These are phyloP conservation scores for Mycena sanguinolenta DNA, from an alignment of 768 basidiomycete genomes.

Conservation along the genomic window DNA sequence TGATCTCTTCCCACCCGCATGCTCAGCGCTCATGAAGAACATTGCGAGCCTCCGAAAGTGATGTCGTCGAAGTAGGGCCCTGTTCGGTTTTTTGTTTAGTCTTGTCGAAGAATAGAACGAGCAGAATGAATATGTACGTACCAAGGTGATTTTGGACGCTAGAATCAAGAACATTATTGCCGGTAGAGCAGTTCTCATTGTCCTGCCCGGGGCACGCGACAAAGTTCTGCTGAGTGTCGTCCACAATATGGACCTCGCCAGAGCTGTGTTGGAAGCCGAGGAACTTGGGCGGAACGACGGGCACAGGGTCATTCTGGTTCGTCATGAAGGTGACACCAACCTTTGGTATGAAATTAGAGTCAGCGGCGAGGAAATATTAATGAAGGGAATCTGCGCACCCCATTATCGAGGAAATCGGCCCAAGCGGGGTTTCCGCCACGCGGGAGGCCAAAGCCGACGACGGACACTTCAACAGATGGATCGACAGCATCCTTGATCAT, in stretches of 20 bases:
- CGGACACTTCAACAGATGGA: constrained; percentile 48
- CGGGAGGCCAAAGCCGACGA: constrained; percentile 58
- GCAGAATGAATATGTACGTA: constrained; percentile 4
- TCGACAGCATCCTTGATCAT: constrained; percentile 54
- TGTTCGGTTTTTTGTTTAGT: constrained; percentile 31
- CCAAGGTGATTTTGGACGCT: constrained; percentile 40
- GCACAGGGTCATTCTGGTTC: constrained; percentile 60
- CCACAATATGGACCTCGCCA: constrained; percentile 57
- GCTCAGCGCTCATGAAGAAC: neutral
- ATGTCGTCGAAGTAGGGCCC: constrained; percentile 49
- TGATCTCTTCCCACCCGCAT: neutral
- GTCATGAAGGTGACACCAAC: constrained; percentile 48
- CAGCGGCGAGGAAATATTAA: neutral
- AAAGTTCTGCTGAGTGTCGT: constrained; percentile 41
- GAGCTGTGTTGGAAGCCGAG: constrained; percentile 51
- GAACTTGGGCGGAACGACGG: constrained; percentile 52
- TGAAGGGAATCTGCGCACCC: constrained; percentile 33
- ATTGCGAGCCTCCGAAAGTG: constrained; percentile 41
- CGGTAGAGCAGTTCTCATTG: constrained; percentile 41
- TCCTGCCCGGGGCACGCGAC: constrained; percentile 56
- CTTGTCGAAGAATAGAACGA: neutral
- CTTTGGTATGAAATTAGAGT: constrained; percentile 25
- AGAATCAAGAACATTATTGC: constrained; percentile 6
- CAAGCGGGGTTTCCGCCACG: constrained; percentile 59
- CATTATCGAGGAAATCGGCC: constrained; percentile 57